A percentile compares a stretch with the other conserved stretches of the same genome.
phyloP scores from a whole-genome alignment of 2,329 filamentous ascomycete species.

The Nigrospora osmanthi region DNA sequence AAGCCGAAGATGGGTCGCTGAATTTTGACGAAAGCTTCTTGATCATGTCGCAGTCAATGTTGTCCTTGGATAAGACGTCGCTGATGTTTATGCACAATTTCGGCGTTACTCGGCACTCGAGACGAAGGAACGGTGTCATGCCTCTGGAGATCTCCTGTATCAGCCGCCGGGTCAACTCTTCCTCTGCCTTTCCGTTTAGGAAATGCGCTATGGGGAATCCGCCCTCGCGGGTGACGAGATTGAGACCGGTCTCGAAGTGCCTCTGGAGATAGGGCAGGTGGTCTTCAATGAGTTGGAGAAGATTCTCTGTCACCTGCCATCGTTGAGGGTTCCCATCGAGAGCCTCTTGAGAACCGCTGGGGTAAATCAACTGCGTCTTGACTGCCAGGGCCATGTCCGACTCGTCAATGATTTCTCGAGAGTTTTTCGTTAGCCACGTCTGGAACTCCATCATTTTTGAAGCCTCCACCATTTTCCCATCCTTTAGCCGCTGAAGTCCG shows the following conservation, averaged over 20 bases:
- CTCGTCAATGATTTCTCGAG: constrained; percentile 59
- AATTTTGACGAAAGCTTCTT: constrained; percentile 15
- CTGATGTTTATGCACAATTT: constrained; percentile 1
- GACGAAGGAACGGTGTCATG: constrained; percentile 12
- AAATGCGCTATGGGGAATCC: constrained; percentile 50
- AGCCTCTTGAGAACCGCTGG: constrained; percentile 35
- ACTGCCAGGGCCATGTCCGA: constrained; percentile 47
- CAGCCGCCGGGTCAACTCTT: constrained; percentile 30
- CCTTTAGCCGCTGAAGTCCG: neutral
- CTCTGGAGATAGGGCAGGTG: constrained; percentile 27
- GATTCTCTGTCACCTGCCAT: constrained; percentile 35
- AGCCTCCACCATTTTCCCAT: neutral
- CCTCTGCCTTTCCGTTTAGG: constrained; percentile 36
- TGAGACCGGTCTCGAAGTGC: constrained; percentile 31
- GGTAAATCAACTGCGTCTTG: constrained; percentile 50
- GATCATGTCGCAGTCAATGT: constrained; percentile 9
- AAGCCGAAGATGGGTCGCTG: constrained; percentile 20
- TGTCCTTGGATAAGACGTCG: constrained; percentile 13
- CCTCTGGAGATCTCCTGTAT: constrained; percentile 31
- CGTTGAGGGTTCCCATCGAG: constrained; percentile 46
- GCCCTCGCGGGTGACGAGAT: constrained; percentile 29
- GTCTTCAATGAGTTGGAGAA: constrained; percentile 31
- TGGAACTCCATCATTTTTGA: neutral
- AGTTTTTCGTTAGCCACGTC: constrained; percentile 13
- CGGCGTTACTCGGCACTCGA: constrained; percentile 31